Evolutionary conservation across 257 asterid species (phyloP).

Genomic region (Lavandula angustifolia): DNA sequence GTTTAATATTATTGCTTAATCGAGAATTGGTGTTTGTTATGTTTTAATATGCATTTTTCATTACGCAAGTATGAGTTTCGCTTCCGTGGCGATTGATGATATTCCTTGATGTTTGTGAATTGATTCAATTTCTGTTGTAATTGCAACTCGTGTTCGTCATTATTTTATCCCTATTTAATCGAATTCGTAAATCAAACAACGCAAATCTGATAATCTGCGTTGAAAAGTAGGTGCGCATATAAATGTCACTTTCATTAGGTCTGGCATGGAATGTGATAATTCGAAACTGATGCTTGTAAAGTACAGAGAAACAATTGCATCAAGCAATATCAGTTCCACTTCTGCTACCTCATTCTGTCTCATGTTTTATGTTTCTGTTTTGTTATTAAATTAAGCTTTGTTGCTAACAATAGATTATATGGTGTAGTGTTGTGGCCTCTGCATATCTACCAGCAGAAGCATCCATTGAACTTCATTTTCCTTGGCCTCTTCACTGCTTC

Average conservation of each 20-base stretch:
- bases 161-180: background rate
- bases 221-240: background rate
- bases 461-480: conserved; percentile 87
- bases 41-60: background rate
- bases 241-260: background rate
- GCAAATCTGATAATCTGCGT: conserved; percentile 23
- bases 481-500: conserved; percentile 90
- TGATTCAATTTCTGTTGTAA: background rate
- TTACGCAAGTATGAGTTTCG: background rate
- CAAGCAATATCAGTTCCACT: background rate
- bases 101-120: conserved; percentile 16
- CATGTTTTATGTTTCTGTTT: background rate
- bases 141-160: background rate
- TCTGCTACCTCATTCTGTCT: background rate
- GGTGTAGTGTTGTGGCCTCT: conserved; percentile 85
- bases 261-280: background rate
- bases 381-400: conserved; percentile 9
- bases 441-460: conserved; percentile 83
- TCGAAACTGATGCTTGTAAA: background rate
- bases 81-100: background rate
- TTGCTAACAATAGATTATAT: conserved; percentile 26
- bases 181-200: conserved; percentile 7
- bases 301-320: background rate
- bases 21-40: conserved; percentile 8
- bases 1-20: background rate